Base-by-base conservation (phyloP, 2,329 filamentous ascomycete species). In the Cadophora luteo-olivacea region DNA sequence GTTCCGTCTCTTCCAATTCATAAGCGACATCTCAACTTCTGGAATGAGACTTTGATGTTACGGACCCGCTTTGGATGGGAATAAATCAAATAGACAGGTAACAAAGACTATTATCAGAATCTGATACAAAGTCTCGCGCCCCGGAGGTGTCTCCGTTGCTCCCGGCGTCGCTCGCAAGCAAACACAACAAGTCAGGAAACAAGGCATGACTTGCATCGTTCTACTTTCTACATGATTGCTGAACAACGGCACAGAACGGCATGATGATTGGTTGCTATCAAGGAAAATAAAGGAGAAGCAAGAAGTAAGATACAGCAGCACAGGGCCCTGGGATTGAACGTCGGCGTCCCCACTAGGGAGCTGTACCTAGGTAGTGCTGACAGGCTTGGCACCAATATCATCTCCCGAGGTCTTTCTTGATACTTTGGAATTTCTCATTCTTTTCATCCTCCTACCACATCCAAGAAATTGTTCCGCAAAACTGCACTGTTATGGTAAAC, bases 341-440 rank as follows among this genome's bases (percentile, higher is more conserved):
- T 45, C 14, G 41, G 41, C 12, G 51, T 29, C 6, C 12, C 25
- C 52, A 55, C 52, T 54, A 55, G 16, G 33, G 7, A 54, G 4
- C 51, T n/a, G 29, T n/a, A n/a, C n/a, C n/a, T n/a, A n/a, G n/a
- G n/a, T 33, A 55, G 52, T 55, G 52, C 52, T 55, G 25, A 55
- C 25, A 33, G 52, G 25, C 52, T 55, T 32, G 19, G 52, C 52
- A 32, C 3, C 16, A n/a, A 55, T 9, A 9, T 55, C 25, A 19
- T 9, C 12, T 54, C 14, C n/a, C n/a, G n/a, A n/a, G n/a, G n/a
- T n/a, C n/a, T 2, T 16, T 33, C 25, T 3, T 55, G 16, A 19
- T 14, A 55, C 4, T 55, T 33, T 9, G 29, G 7, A 16, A 55
- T 1, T 19, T 19, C 25, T 55, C 52, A n/a, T 55, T 5, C 29